phyloP scores from a whole-genome alignment of 2,329 filamentous ascomycete genomes.

The Volutella citrinella region DNA sequence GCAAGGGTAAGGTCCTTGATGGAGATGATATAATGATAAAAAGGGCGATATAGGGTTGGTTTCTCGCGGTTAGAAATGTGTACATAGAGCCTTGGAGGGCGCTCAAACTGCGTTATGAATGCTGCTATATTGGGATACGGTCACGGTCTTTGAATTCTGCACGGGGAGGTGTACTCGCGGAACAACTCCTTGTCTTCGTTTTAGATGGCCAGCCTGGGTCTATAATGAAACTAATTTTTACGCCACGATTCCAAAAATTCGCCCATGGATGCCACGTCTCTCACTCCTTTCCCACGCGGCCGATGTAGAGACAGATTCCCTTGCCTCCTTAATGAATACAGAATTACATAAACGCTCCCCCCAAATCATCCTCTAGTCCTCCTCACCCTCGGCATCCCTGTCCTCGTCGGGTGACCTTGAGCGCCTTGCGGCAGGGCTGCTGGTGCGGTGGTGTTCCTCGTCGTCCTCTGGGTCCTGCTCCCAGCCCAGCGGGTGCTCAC shows the following conservation, averaged over 20 bases:
- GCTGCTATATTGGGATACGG: no score
- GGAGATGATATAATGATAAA: no score
- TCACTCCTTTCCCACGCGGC: no score
- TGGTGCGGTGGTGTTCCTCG: conserved; percentile 18
- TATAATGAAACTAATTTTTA: conserved; percentile 21
- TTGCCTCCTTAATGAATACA: conserved; percentile 5
- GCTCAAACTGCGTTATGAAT: no score
- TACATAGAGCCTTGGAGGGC: no score
- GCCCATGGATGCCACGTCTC: conserved; percentile 9
- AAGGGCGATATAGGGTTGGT: no score
- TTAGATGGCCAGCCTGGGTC: conserved; percentile 7
- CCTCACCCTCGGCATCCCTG: conserved; percentile 45
- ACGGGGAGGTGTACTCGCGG: no score
- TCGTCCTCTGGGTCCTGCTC: conserved; percentile 38
- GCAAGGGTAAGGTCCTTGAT: no score
- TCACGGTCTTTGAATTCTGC: no score
- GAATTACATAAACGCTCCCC: conserved; percentile 16
- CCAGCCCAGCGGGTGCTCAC: conserved; percentile 49
- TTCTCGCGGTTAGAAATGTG: no score
- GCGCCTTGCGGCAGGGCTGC: conserved; percentile 20
- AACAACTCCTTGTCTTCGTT: no score
- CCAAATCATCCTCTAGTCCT: conserved; percentile 40
- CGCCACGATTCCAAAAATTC: conserved; percentile 16
- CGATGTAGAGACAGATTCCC: no score
- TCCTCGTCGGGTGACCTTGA: conserved; percentile 30